Conservation (phyloP, 495 filamentous ascomycete species). For the Tuber aestivum region DNA sequence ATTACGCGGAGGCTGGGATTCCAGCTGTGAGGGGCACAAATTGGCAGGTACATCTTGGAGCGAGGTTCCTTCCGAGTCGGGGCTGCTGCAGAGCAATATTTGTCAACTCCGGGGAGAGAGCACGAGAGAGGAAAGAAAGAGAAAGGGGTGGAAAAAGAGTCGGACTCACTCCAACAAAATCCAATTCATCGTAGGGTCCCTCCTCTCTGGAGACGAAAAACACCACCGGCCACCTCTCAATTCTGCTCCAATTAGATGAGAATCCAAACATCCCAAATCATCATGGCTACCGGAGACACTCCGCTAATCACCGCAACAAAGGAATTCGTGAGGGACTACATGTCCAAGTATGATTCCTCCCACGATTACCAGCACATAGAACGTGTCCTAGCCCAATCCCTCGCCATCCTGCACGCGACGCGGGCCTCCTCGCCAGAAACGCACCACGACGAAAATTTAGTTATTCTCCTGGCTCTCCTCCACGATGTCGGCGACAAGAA, state of each 20-base stretch:
- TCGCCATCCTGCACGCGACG: slow-evolving; percentile 49
- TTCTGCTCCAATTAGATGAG: background rate
- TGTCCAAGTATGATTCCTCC: slow-evolving; percentile 74
- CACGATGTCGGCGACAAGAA: slow-evolving; percentile 88
- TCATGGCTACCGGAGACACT: background rate
- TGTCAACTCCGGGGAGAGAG: background rate
- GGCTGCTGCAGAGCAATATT: background rate
- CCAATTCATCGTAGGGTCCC: background rate
- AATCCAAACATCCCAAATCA: background rate
- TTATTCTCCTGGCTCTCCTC: slow-evolving; percentile 69
- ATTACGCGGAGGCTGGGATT: background rate
- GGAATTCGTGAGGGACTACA: slow-evolving; percentile 50
- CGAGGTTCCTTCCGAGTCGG: background rate
- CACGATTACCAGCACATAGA: slow-evolving; percentile 80
- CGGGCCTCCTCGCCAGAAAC: slow-evolving; percentile 32
- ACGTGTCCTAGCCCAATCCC: slow-evolving; percentile 69
- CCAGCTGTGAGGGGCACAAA: background rate
- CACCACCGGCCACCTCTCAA: background rate
- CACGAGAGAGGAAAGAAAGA: too few relatives aligned
- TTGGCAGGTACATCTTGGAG: background rate
- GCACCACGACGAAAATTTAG: slow-evolving; percentile 50
- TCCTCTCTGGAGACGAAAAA: background rate
- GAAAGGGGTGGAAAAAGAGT: background rate
- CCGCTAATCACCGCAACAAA: slow-evolving; percentile 24
- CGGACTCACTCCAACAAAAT: background rate